A percentile compares a stretch with the other conserved stretches of the same genome.
Evolutionary conservation across 2,329 filamentous ascomycete species (phyloP).

Genomic region (Raffaelea ambrosiae): DNA sequence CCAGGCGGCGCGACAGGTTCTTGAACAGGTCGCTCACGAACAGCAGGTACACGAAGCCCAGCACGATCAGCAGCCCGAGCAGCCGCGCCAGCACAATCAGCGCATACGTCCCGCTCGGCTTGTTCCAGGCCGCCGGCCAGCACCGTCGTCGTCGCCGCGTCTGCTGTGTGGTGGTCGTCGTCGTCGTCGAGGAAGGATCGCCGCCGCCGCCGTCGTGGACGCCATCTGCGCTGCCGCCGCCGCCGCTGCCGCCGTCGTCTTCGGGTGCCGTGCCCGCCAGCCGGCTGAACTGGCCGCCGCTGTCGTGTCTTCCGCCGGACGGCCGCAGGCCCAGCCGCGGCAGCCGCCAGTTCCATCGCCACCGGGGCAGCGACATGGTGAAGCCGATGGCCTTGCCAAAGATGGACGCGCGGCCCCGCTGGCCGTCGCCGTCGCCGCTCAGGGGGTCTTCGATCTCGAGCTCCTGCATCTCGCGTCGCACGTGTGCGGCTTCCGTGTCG

Average conservation of each 20-base stretch:
- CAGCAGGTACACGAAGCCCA: slow-evolving; percentile 72
- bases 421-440: slow-evolving; percentile 19
- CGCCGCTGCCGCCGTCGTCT: background rate
- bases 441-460: slow-evolving; percentile 72
- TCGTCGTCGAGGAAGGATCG: background rate
- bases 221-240: background rate
- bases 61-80: slow-evolving; percentile 65
- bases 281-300: slow-evolving; percentile 14
- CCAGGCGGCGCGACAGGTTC: slow-evolving; percentile 51
- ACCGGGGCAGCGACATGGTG: slow-evolving; percentile 41
- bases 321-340: slow-evolving; percentile 40
- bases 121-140: slow-evolving; percentile 17
- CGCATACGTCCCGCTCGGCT: slow-evolving; percentile 31
- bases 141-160: slow-evolving; percentile 10
- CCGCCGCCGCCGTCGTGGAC: background rate
- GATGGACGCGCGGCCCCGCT: slow-evolving; percentile 27
- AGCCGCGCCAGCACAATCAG: slow-evolving; percentile 63
- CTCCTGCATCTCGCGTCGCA: slow-evolving; percentile 79
- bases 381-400: slow-evolving; percentile 50
- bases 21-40: slow-evolving; percentile 81
- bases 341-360: slow-evolving; percentile 48
- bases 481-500: slow-evolving; percentile 50
- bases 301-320: too few species aligned
- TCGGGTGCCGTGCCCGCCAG: background rate
- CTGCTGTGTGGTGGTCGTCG: slow-evolving; percentile 10